Conservation (phyloP, 768 basidiomycete genomes). For the Leccinum sublutescens region DNA sequence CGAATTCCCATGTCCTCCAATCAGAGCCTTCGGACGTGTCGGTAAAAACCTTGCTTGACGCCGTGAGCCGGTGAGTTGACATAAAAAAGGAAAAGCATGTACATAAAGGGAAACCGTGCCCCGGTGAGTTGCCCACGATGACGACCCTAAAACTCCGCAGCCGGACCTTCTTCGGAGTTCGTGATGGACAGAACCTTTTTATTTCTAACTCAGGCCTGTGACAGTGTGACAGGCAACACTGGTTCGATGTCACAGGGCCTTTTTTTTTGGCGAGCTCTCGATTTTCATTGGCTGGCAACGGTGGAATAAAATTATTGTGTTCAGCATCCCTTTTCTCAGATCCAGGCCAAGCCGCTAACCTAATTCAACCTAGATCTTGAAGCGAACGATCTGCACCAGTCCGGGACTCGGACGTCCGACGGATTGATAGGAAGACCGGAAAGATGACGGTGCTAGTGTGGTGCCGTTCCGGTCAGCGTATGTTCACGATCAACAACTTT, state of each 20-base stretch:
- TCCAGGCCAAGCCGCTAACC: neutral
- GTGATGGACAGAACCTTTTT: neutral
- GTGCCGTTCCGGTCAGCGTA: neutral
- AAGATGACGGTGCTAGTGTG: neutral
- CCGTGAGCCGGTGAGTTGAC: too few species aligned
- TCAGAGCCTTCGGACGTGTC: neutral
- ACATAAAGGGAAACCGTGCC: too few species aligned
- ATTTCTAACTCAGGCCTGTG: neutral
- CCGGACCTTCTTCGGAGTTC: neutral
- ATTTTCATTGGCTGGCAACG: neutral
- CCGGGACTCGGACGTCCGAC: neutral
- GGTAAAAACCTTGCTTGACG: too few species aligned
- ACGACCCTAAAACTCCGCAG: neutral
- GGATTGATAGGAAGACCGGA: neutral
- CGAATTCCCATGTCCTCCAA: neutral
- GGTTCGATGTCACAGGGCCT: neutral
- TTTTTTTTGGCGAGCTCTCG: neutral
- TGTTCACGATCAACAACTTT: neutral
- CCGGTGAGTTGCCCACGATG: too few species aligned
- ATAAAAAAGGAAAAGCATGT: too few species aligned
- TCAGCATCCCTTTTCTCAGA: neutral
- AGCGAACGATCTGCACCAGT: neutral
- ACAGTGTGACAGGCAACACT: neutral
- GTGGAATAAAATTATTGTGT: neutral
- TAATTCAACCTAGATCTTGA: neutral